Conservation (phyloP, 192 early-diverging fungal genomes). For the Entomortierella beljakovae region DNA sequence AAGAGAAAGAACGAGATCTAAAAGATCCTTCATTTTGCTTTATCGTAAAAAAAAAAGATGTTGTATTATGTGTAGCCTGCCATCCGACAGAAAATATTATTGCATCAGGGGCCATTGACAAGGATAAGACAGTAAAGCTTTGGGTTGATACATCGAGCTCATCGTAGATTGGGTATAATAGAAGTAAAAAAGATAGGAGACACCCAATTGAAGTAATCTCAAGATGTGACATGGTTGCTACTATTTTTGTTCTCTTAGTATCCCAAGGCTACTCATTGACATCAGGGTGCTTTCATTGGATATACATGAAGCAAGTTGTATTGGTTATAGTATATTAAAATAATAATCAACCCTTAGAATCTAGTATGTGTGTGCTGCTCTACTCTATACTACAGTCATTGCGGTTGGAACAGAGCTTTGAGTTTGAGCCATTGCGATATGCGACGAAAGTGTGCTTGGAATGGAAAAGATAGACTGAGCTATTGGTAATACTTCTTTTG, state of each 20-base stretch:
- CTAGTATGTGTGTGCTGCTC: no score
- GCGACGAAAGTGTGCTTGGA: neutral
- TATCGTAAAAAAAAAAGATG: no score
- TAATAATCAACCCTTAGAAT: no score
- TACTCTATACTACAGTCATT: neutral
- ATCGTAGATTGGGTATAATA: slow-evolving; percentile 20
- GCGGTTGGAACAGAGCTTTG: neutral
- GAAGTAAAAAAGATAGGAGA: neutral
- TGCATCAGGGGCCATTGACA: slow-evolving; percentile 92
- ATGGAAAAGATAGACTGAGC: slow-evolving; percentile 1
- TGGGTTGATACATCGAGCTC: slow-evolving; percentile 71
- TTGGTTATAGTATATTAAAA: no score
- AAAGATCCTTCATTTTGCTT: no score
- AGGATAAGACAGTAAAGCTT: slow-evolving; percentile 89
- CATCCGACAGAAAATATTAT: slow-evolving; percentile 97
- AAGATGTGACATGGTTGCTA: no score
- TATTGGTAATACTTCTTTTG: slow-evolving; percentile 8
- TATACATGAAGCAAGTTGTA: no score
- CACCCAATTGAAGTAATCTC: no score
- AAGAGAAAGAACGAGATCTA: no score
- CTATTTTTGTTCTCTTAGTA: no score
- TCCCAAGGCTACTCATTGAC: no score
- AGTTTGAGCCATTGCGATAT: neutral
- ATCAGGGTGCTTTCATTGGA: no score
- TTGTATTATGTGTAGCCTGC: slow-evolving; percentile 91